A percentile compares a stretch with the other conserved stretches of the same genome.
Conservation (phyloP, 2,329 filamentous ascomycete species). For the Conoideocrella luteorostrata region DNA sequence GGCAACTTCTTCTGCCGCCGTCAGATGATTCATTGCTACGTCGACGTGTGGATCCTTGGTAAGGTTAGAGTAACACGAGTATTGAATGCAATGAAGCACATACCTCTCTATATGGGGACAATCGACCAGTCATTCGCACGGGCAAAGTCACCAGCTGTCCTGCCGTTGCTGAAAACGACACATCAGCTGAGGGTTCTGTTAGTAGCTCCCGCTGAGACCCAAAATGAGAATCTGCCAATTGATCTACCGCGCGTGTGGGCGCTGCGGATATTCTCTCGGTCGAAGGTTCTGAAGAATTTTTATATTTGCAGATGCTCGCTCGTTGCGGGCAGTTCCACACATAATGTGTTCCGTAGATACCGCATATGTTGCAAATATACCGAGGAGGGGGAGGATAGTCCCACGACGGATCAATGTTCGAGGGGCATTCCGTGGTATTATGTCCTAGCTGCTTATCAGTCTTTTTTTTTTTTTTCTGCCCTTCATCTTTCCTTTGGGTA, state of each 20-base stretch:
- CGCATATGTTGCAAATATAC: constrained; percentile 7
- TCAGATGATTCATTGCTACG: not conserved
- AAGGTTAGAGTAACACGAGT: not conserved
- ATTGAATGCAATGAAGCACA: no score
- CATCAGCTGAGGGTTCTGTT: no score
- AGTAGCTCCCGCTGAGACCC: no score
- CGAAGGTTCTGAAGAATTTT: no score
- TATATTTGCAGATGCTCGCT: not conserved
- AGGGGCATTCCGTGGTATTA: not conserved
- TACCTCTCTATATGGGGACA: no score
- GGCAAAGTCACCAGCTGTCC: no score
- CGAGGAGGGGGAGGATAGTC: not conserved
- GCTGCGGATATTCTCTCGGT: not conserved
- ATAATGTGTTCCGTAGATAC: not conserved
- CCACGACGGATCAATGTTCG: not conserved
- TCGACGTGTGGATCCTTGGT: not conserved
- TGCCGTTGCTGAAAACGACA: no score
- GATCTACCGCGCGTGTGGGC: no score
- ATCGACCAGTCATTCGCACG: no score
- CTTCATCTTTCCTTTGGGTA: no score
- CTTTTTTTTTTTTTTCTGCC: no score
- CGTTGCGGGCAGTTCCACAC: constrained; percentile 5
- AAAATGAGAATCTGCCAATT: no score
- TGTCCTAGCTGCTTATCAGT: not conserved
- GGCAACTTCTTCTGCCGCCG: not conserved